These are phyloP conservation scores for Xylariales sp. DNA, from an alignment of 2,329 filamentous ascomycete genomes.

Conservation along the genomic window DNA sequence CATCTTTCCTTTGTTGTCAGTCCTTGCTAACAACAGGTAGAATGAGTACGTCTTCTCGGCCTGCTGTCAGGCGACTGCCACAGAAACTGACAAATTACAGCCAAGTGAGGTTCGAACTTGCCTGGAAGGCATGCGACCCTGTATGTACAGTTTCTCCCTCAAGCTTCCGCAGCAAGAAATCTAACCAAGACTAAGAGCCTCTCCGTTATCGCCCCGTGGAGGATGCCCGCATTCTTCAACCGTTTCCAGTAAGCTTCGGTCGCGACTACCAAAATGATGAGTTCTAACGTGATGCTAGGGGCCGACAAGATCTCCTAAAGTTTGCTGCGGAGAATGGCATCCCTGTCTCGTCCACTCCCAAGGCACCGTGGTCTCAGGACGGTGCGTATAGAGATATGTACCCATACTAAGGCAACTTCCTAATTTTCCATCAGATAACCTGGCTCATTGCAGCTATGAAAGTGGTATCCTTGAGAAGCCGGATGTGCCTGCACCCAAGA, in stretches of 20 bases:
- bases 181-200: conserved; percentile 56
- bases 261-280: conserved; percentile 6
- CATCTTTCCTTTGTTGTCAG: not conserved
- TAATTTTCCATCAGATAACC: conserved; percentile 23
- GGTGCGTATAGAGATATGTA: not conserved
- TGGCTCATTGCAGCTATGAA: conserved; percentile 49
- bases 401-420: not conserved
- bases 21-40: conserved; percentile 31
- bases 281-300: conserved; percentile 49
- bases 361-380: conserved; percentile 32
- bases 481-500: conserved; percentile 69
- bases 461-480: conserved; percentile 73
- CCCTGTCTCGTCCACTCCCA: conserved; percentile 33
- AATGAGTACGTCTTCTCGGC: conserved; percentile 47
- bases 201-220: conserved; percentile 77
- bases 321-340: conserved; percentile 50
- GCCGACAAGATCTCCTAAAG: conserved; percentile 77
- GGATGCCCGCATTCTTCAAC: conserved; percentile 75
- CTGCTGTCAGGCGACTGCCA: not conserved
- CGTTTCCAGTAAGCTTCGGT: conserved; percentile 63
- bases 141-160: conserved; percentile 65
- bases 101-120: conserved; percentile 56
- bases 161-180: conserved; percentile 63
- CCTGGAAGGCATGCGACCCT: conserved; percentile 45
- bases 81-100: conserved; percentile 36